A percentile compares a stretch with the other conserved stretches of the same genome.
phyloP scores from a whole-genome alignment of 805 yeast species.

The Kurtzmaniella cleridarum region DNA sequence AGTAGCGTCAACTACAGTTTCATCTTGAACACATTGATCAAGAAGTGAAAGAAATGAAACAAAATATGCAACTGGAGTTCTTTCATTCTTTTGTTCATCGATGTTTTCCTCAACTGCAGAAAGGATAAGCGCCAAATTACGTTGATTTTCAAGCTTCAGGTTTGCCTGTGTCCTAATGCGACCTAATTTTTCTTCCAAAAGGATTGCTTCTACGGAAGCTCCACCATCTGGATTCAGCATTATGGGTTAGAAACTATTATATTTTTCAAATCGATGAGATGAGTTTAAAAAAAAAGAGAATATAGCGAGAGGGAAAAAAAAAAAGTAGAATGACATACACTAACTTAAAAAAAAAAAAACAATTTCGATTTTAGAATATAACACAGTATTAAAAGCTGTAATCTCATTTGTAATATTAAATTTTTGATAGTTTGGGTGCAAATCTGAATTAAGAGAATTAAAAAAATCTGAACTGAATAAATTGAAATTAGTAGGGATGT shows the following conservation, averaged over 20 bases:
- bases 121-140: conserved; percentile 74
- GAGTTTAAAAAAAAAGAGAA: not conserved
- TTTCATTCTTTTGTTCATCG: conserved; percentile 54
- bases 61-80: conserved; percentile 75
- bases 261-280: conserved; percentile 1
- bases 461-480: too few relatives aligned
- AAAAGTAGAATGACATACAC: too few relatives aligned
- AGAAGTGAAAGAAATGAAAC: conserved; percentile 77
- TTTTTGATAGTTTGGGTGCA: too few relatives aligned
- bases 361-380: too few relatives aligned
- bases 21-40: conserved; percentile 59
- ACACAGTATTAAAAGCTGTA: too few relatives aligned
- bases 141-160: conserved; percentile 85
- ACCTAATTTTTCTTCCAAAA: conserved; percentile 57
- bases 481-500: too few relatives aligned
- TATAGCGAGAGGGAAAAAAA: not conserved
- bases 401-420: too few relatives aligned
- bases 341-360: too few relatives aligned
- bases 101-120: conserved; percentile 89
- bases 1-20: conserved; percentile 49
- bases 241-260: not conserved
- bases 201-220: conserved; percentile 31
- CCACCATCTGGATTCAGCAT: conserved; percentile 35
- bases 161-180: conserved; percentile 65
- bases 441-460: too few relatives aligned